Evolutionary conservation across 2,329 filamentous ascomycete genomes (phyloP), one percentile per base, ranked within the genome.

Genomic region (Hymenotorrendiella dingleyae): DNA sequence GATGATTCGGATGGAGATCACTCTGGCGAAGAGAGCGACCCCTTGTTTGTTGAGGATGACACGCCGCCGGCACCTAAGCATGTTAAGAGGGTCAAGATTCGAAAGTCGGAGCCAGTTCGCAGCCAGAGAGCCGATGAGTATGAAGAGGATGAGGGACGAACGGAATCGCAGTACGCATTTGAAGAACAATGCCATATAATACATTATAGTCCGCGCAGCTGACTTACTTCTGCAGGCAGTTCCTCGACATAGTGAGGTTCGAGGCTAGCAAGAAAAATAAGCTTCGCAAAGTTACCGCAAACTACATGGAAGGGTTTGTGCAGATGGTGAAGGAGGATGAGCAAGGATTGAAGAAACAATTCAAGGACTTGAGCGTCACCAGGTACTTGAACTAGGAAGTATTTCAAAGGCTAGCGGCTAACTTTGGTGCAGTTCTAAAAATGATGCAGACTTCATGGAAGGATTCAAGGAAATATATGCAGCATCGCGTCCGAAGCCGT

Each of bases 141-240:
- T 24, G 50, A 54, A 7, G 51, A 55, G 21, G 55, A 60, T 47
- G 46, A 49, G 10, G 56, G 53, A 20, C 43, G 54, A 3, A 44
- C 44, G 37, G 52, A 56, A 36, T 54, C 50, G 46, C 53, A 57
- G 58, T 61, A 50, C 33, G 56, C 44, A 24, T 22, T 16, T n/a
- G n/a, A n/a, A n/a, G n/a, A 36, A 28, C 9, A 16, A 10, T 22
- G 16, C 10, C 20, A 23, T 6, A 16, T 23, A 19, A 11, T 2
- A 14, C 12, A 14, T 7, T 20, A 29, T 17, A 6, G 8, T 22
- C 8, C 10, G n/a, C 16, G 17, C 32, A 28, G 12, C 39, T 42
- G 16, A 46, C 19, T 45, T n/a, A 19, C 14, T 1, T 28, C 27
- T 21, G 8, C 22, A 56, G 53, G 24, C 40, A 50, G n/a, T 58